A percentile compares a stretch with the other conserved stretches of the same genome.
Conservation (phyloP, 176 grass and related monocot genomes). For the Puccinellia tenuiflora region DNA sequence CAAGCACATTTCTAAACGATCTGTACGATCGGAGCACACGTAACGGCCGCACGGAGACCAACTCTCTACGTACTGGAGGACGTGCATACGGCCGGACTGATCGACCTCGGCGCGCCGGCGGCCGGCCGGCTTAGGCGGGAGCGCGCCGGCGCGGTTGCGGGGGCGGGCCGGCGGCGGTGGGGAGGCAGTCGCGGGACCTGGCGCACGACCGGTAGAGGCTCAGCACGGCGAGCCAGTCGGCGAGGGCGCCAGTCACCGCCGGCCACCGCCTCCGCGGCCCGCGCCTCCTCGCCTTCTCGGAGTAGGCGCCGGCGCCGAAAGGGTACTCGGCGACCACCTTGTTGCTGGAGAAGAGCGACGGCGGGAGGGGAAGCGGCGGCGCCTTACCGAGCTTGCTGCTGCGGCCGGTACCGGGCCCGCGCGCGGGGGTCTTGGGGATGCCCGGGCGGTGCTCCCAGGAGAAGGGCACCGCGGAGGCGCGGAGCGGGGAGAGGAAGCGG, state of each 20-base stretch:
- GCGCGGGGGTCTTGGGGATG: slow-evolving; percentile 61
- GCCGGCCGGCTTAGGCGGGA: slow-evolving; percentile 7
- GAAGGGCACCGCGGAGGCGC: slow-evolving; percentile 59
- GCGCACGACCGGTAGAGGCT: slow-evolving; percentile 45
- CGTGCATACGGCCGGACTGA: background rate
- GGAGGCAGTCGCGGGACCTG: slow-evolving; percentile 37
- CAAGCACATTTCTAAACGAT: slow-evolving; percentile 15
- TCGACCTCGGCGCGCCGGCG: background rate
- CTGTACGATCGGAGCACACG: background rate
- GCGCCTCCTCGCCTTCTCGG: slow-evolving; percentile 16
- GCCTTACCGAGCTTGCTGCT: background rate
- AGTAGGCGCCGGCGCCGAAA: background rate
- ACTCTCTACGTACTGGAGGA: background rate
- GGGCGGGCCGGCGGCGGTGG: background rate
- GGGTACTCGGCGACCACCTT: slow-evolving; percentile 29
- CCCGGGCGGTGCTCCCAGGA: slow-evolving; percentile 81
- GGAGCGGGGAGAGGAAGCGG: slow-evolving; percentile 48
- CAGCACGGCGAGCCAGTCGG: slow-evolving; percentile 46
- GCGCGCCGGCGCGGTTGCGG: background rate
- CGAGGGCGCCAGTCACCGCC: slow-evolving; percentile 18
- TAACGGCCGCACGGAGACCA: background rate
- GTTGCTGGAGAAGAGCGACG: slow-evolving; percentile 41
- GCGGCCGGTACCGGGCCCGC: background rate
- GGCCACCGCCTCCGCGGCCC: background rate
- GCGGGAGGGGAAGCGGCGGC: slow-evolving; percentile 35